phyloP scores from a whole-genome alignment of 495 filamentous ascomycete species.

The Penicillium ucsense region DNA sequence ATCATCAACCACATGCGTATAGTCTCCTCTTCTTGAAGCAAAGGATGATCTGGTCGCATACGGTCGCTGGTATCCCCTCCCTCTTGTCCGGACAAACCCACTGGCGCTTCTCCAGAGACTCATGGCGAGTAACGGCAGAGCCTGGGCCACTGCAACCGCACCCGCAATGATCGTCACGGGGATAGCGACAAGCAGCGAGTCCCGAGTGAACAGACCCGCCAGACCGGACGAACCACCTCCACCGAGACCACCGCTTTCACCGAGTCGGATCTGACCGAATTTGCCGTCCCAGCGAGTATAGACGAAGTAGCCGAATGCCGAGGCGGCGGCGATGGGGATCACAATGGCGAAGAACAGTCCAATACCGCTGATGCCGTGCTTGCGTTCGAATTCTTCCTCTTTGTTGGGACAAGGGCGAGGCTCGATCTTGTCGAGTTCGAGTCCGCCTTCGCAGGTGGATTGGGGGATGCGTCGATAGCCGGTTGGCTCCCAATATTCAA shows the following conservation, averaged over 20 bases:
- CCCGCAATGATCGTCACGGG: slow-evolving; percentile 72
- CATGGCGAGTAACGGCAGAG: slow-evolving; percentile 59
- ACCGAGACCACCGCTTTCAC: slow-evolving; percentile 39
- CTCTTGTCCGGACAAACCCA: slow-evolving; percentile 27
- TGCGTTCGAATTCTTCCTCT: slow-evolving; percentile 65
- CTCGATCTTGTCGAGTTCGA: slow-evolving; percentile 53
- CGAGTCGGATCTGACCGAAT: slow-evolving; percentile 82
- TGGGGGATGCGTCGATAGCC: slow-evolving; percentile 88
- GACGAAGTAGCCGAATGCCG: slow-evolving; percentile 70
- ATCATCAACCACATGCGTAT: slow-evolving; percentile 78
- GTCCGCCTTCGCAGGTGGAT: slow-evolving; percentile 71
- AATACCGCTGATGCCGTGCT: slow-evolving; percentile 59
- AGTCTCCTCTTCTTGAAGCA: slow-evolving; percentile 73
- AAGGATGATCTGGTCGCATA: slow-evolving; percentile 82
- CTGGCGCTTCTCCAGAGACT: slow-evolving; percentile 57
- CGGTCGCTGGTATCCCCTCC: slow-evolving; percentile 43
- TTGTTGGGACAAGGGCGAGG: slow-evolving; percentile 60
- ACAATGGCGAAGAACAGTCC: slow-evolving; percentile 83
- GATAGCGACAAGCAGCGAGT: slow-evolving; percentile 61
- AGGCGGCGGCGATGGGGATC: slow-evolving; percentile 58
- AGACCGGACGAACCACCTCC: slow-evolving; percentile 8
- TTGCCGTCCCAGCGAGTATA: slow-evolving; percentile 80
- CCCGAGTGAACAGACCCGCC: slow-evolving; percentile 45
- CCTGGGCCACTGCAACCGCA: slow-evolving; percentile 61
- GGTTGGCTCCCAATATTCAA: slow-evolving; percentile 72